A percentile compares a stretch with the other conserved stretches of the same genome.
Conservation (phyloP, 305 asterid genomes). For the Rubia tinctorum region DNA sequence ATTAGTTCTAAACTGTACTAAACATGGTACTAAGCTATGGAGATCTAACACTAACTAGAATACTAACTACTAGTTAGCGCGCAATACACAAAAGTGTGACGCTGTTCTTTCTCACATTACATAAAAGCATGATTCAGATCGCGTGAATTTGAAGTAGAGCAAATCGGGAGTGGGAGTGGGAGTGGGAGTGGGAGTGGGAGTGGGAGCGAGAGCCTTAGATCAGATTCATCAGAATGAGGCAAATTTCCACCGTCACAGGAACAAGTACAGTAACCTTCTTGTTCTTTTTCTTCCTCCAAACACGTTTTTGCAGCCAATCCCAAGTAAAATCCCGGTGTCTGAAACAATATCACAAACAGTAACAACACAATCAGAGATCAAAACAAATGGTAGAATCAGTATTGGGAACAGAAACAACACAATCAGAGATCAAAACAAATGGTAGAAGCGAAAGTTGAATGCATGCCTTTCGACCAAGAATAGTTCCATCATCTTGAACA, state of each 20-base stretch:
- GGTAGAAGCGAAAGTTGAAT: neutral
- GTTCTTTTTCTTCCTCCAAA: conserved; percentile 2
- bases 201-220: conserved; percentile 3
- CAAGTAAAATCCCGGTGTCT: neutral
- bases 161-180: neutral
- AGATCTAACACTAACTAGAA: too few relatives aligned
- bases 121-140: neutral
- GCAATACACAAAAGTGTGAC: too few relatives aligned
- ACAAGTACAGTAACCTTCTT: conserved; percentile 36
- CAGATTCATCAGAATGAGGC: neutral
- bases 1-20: neutral
- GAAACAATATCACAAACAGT: neutral
- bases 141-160: neutral
- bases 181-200: neutral
- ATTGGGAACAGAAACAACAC: too few relatives aligned
- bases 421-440: neutral
- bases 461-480: conserved; percentile 39
- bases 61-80: too few relatives aligned
- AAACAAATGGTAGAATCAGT: neutral
- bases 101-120: too few relatives aligned
- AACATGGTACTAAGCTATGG: too few relatives aligned
- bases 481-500: conserved; percentile 62
- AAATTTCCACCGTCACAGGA: neutral
- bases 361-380: neutral
- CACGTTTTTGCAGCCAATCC: conserved; percentile 16